phyloP scores from a whole-genome alignment of 352 stramenopile genomes.

The Phytophthora cactorum region DNA sequence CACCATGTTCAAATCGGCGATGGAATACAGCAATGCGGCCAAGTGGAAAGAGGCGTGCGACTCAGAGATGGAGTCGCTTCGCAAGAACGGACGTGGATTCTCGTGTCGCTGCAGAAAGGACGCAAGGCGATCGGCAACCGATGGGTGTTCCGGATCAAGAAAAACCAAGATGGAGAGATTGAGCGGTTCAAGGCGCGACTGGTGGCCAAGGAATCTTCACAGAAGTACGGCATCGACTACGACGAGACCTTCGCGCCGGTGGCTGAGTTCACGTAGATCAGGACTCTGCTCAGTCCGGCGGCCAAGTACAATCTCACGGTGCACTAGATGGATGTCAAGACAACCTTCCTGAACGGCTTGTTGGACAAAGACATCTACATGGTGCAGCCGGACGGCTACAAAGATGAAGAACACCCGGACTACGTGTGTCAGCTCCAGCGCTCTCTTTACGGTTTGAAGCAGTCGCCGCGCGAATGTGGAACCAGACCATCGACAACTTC shows the following conservation, averaged over 20 bases:
- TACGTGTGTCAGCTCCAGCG: too few species aligned
- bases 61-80: constrained; percentile 12
- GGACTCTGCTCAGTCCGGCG: not conserved
- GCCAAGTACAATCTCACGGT: not conserved
- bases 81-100: constrained; percentile 16
- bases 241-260: too few species aligned
- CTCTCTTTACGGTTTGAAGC: too few species aligned
- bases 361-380: not conserved
- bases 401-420: too few species aligned
- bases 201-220: not conserved
- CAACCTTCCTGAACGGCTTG: not conserved
- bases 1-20: too few species aligned
- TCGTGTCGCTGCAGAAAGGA: constrained; percentile 8
- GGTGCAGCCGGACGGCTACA: too few species aligned
- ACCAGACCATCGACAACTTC: too few species aligned
- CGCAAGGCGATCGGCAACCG: constrained; percentile 11
- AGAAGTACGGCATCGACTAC: too few species aligned
- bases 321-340: not conserved
- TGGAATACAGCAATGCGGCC: too few species aligned
- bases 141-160: constrained; percentile 14
- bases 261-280: not conserved
- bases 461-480: too few species aligned
- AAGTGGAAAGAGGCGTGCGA: constrained; percentile 4
- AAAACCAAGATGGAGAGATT: constrained; percentile 7
- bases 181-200: constrained; percentile 5